Evolutionary conservation across 768 basidiomycete species (phyloP).

Genomic region (Dioszegia crocea): DNA sequence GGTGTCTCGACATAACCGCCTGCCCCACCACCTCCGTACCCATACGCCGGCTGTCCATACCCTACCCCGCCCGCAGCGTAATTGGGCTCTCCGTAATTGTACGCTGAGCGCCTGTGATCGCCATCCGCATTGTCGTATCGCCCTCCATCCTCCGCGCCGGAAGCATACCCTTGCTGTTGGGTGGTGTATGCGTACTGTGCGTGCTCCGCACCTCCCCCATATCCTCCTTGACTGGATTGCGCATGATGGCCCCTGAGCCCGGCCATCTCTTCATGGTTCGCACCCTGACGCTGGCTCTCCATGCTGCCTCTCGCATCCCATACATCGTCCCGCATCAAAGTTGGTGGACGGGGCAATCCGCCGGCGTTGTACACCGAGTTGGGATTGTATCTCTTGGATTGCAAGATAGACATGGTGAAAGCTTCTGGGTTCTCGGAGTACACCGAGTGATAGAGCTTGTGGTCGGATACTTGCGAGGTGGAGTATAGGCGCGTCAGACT

Average conservation of each 20-base stretch:
- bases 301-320: slow-evolving; percentile 44
- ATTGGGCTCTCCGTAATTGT: not conserved
- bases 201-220: not conserved
- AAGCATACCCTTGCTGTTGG: slow-evolving; percentile 3
- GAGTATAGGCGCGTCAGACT: slow-evolving; percentile 63
- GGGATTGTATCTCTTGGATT: slow-evolving; percentile 38
- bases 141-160: slow-evolving; percentile 12
- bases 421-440: slow-evolving; percentile 55
- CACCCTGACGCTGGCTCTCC: slow-evolving; percentile 24
- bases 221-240: slow-evolving; percentile 5
- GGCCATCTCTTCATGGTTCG: not conserved
- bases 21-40: slow-evolving; percentile 18
- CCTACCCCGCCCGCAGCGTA: slow-evolving; percentile 1
- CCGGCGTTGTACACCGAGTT: slow-evolving; percentile 30
- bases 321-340: slow-evolving; percentile 30
- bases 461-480: slow-evolving; percentile 69
- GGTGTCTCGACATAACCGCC: slow-evolving; percentile 29
- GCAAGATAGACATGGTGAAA: slow-evolving; percentile 48
- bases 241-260: not conserved
- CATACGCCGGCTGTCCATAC: slow-evolving; percentile 10
- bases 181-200: not conserved
- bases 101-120: slow-evolving; percentile 1
- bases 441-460: slow-evolving; percentile 71
- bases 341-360: slow-evolving; percentile 5
- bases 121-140: slow-evolving; percentile 25